phyloP scores from a whole-genome alignment of 495 filamentous ascomycete genomes.

The Aspergillus conjunctus region DNA sequence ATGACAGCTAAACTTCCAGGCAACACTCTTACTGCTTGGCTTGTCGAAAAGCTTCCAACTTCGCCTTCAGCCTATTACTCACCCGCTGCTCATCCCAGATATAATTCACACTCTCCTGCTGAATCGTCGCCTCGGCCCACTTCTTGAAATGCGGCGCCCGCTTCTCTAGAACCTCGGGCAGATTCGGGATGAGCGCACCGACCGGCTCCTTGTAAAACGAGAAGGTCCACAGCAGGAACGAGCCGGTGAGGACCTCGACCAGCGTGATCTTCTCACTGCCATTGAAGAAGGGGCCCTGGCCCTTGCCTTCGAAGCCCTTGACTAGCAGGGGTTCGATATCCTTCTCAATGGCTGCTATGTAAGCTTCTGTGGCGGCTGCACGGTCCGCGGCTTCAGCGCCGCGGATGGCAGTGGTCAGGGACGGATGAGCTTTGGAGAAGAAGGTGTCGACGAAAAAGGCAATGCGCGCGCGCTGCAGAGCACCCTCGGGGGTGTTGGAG shows the following conservation, averaged over 20 bases:
- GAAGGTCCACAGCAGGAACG: conserved; percentile 65
- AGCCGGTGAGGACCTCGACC: conserved; percentile 75
- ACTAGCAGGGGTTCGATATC: conserved; percentile 73
- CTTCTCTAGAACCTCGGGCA: conserved; percentile 51
- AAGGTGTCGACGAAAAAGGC: conserved; percentile 79
- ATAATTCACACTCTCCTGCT: conserved; percentile 65
- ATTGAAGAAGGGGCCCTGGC: conserved; percentile 77
- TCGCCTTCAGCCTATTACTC: conserved; percentile 23
- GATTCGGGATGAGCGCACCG: conserved; percentile 51
- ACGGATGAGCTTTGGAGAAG: conserved; percentile 59
- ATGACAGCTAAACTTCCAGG: too few species aligned
- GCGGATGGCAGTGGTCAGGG: conserved; percentile 47
- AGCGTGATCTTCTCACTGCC: conserved; percentile 73
- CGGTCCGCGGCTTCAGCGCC: conserved; percentile 42
- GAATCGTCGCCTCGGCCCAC: conserved; percentile 65
- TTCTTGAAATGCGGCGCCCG: conserved; percentile 64
- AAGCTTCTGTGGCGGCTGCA: conserved; percentile 32
- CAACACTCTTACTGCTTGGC: conserved; percentile 7
- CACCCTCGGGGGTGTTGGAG: conserved; percentile 37
- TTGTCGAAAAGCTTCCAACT: conserved; percentile 12
- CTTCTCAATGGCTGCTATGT: conserved; percentile 60
- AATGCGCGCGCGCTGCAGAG: conserved; percentile 66
- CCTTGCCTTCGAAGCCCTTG: conserved; percentile 26
- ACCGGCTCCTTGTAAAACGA: conserved; percentile 50
- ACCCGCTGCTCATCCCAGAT: conserved; percentile 58